Evolutionary conservation across 2,329 filamentous ascomycete genomes (phyloP).

Genomic region (Graphilbum sp.): DNA sequence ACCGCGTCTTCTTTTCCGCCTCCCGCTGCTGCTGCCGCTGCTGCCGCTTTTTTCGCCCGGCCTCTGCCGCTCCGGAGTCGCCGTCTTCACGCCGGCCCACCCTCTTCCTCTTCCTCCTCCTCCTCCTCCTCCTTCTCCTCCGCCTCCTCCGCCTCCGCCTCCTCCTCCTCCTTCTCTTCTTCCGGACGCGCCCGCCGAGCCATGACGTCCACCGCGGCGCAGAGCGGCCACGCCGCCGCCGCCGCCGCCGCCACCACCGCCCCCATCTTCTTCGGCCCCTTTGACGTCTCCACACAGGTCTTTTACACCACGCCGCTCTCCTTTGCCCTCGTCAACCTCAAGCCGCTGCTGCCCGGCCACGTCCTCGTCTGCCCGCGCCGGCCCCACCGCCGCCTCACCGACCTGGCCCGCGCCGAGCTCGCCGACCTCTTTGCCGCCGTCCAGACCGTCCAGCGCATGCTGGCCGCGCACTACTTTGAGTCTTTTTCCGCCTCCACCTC

Average conservation of each 20-base stretch:
- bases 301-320: constrained; percentile 68
- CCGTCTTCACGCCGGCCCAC: too few relatives aligned
- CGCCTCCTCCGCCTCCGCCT: too few relatives aligned
- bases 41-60: background rate
- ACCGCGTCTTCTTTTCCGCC: too few relatives aligned
- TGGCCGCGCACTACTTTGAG: constrained; percentile 43
- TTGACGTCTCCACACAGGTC: constrained; percentile 69
- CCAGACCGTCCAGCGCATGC: constrained; percentile 63
- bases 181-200: too few relatives aligned
- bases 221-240: too few relatives aligned
- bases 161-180: too few relatives aligned
- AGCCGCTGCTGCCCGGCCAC: constrained; percentile 84
- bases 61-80: background rate
- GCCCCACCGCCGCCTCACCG: constrained; percentile 54
- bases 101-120: too few relatives aligned
- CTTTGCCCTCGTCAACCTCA: constrained; percentile 88
- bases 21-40: background rate
- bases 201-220: too few relatives aligned
- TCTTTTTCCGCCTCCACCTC: constrained; percentile 1
- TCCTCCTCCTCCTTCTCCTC: too few relatives aligned
- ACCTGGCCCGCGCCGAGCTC: constrained; percentile 56
- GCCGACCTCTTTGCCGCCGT: constrained; percentile 76
- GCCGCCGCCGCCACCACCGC: background rate
- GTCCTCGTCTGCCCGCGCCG: constrained; percentile 71
- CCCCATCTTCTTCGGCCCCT: constrained; percentile 53